Evolutionary conservation across 1,139 yeast genomes (phyloP).

Genomic region (Pichia terricola): DNA sequence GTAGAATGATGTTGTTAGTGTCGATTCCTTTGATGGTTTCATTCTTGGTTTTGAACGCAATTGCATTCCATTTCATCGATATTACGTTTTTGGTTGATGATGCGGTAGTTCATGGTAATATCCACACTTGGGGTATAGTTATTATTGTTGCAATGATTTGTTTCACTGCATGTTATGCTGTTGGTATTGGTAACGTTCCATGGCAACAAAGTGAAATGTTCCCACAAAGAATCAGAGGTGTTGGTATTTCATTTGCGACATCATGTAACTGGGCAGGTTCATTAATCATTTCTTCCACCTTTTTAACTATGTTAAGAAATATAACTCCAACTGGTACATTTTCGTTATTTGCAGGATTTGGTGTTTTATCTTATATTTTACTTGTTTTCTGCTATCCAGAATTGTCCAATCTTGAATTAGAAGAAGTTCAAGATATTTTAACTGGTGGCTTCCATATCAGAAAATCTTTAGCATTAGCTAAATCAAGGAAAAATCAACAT

Average conservation of each 20-base stretch:
- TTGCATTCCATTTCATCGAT: constrained; percentile 79
- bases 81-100: constrained; percentile 42
- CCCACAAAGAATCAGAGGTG: constrained; percentile 86
- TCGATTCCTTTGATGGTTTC: constrained; percentile 76
- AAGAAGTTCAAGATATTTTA: constrained; percentile 76
- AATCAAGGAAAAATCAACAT: constrained; percentile 18
- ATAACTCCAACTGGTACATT: constrained; percentile 95
- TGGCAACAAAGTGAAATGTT: constrained; percentile 97
- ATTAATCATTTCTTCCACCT: constrained; percentile 79
- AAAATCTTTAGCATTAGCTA: constrained; percentile 57
- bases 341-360: constrained; percentile 76
- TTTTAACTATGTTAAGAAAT: constrained; percentile 84
- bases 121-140: constrained; percentile 78
- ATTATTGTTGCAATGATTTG: constrained; percentile 77
- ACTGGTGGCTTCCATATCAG: constrained; percentile 78
- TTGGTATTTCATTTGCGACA: constrained; percentile 88
- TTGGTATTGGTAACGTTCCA: constrained; percentile 94
- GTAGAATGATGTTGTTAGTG: constrained; percentile 64
- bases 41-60: constrained; percentile 69
- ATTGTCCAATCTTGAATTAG: constrained; percentile 79
- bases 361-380: constrained; percentile 59
- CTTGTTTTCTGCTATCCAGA: constrained; percentile 86
- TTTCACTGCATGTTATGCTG: constrained; percentile 82
- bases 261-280: constrained; percentile 96
- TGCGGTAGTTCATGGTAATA: constrained; percentile 34